Evolutionary conservation across 208 protist genomes (phyloP).

Genomic region (Wallacemonas sp.): DNA sequence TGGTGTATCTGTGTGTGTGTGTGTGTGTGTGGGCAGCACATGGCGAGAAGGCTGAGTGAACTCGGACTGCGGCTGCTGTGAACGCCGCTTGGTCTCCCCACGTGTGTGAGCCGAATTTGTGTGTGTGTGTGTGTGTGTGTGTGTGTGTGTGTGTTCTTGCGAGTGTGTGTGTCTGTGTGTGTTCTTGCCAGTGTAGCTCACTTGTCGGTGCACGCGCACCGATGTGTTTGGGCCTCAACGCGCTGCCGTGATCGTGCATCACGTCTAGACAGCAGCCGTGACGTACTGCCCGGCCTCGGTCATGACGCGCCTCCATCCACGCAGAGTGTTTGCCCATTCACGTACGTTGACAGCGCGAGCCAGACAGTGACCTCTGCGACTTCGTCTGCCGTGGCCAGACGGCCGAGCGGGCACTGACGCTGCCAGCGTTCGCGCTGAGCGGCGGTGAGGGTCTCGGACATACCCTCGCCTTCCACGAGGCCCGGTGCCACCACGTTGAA

Average conservation of each 20-base stretch:
- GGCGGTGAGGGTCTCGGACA: conserved; percentile 60
- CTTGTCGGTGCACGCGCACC: too few species aligned
- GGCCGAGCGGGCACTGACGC: conserved; percentile 56
- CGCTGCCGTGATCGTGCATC: too few species aligned
- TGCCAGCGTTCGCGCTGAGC: conserved; percentile 58
- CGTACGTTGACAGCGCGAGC: conserved; percentile 54
- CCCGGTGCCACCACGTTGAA: conserved; percentile 93
- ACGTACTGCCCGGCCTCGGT: not conserved
- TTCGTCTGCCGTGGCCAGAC: conserved; percentile 75
- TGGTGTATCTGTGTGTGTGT: not conserved
- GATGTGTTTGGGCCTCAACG: too few species aligned
- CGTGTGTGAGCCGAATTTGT: too few species aligned
- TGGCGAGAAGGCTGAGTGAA: not conserved
- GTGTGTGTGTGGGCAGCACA: not conserved
- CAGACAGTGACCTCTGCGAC: conserved; percentile 74
- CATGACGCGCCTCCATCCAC: conserved; percentile 80
- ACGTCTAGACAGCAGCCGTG: too few species aligned
- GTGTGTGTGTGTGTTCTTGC: too few species aligned
- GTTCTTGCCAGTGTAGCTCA: too few species aligned
- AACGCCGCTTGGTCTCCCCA: too few species aligned
- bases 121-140: too few species aligned
- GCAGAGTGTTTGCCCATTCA: conserved; percentile 82
- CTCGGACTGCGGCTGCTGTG: too few species aligned
- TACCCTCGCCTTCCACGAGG: conserved; percentile 84
- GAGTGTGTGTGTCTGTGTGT: too few species aligned